Evolutionary conservation across 805 yeast species (phyloP), one percentile per base, ranked within the genome.

Genomic region (Sugiyamaella mastotermitis): DNA sequence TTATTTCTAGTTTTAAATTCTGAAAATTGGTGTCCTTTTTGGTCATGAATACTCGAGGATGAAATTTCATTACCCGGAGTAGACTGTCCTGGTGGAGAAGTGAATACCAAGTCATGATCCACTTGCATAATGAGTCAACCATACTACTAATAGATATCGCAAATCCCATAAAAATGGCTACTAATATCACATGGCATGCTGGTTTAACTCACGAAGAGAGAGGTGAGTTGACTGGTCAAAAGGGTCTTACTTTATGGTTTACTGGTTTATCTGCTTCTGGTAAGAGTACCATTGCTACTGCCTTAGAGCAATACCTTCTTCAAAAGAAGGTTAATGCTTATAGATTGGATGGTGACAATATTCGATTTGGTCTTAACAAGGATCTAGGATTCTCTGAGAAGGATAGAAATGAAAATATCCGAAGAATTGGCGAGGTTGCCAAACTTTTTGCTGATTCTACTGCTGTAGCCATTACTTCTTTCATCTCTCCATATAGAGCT

Each of bases 241-340:
- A 72, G 35, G 97, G 97, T 33, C 80, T 83, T 41, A 90, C 97
- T 16, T 69, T 90, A 31, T 90, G 97, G 97, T 71, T 90, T 52
- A 90, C 97, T 10, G 97, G 97, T 4, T 71, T 90, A 46, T 83
- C 94, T 48, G 97, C 97, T 7, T 82, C 94, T 35, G 97, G 97
- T 43, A 90, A 90, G 18, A 27, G 87, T 53, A 90, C 97, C 34
- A 82, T 90, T 56, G 97, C 97, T 1, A 84, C 95, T 60, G 97
- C 95, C 6, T 69, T 90, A 38, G 97, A 90, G 63, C 92, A 84
- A 64, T 68, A 75, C 35, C 66, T 90, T 41, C 69, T 90, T 47
- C 76, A 80, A 51, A 71, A 74, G 49, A 80, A 81, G 20, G 62
- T 82, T 48, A 72, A 76, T 47, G 74, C 95, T 15, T 90, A 90